Evolutionary conservation across 2,329 filamentous ascomycete genomes (phyloP), one percentile per base, ranked within the genome.

Genomic region (Trichoderma semiorbis): DNA sequence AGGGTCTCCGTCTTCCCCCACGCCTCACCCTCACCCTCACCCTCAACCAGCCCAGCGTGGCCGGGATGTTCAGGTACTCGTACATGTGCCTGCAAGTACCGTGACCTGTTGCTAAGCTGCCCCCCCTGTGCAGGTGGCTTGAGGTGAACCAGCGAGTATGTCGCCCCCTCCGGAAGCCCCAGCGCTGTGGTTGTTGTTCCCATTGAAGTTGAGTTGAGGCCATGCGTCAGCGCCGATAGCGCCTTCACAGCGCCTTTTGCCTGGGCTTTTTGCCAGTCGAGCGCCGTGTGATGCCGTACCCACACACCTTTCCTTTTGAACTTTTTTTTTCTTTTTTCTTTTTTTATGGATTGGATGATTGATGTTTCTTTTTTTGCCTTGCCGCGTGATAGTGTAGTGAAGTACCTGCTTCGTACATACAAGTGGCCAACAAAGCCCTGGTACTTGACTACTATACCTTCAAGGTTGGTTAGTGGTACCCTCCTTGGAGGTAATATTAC

Each of bases 181-280:
- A 70, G 68, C 68, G 60, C 47, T 32, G 26, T 64, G 32, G 43
- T 53, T 64, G 68, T 43, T 70, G 68, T 32, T 50, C 36, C 65
- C 32, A 10, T 53, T 24, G 47, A 24, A 24, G 47, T 53, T 53
- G 47, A 53, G 47, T 53, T 53, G 47, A 68, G 53, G 34, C 58
- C 43, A 70, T 70, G 60, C 68, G 47, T 70, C 68, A 70, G 47
- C 68, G 60, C 68, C 47, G 68, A 63, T 64, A 64, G 60, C 58
- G 68, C 58, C 68, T 70, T 43, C 43, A 57, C 43, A 64, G 68
- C 50, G 68, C 12, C 60, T 47, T 53, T 53, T 64, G 60, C 24
- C 58, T 50, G 34, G 60, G 24, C 24, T 55, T 26, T 26, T 39
- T n/a, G 7, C n/a, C 21, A 57, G 36, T 53, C 18, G 39, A 66